Base-by-base conservation (phyloP, 345 rosid species). In the Microthlaspi erraticum region DNA sequence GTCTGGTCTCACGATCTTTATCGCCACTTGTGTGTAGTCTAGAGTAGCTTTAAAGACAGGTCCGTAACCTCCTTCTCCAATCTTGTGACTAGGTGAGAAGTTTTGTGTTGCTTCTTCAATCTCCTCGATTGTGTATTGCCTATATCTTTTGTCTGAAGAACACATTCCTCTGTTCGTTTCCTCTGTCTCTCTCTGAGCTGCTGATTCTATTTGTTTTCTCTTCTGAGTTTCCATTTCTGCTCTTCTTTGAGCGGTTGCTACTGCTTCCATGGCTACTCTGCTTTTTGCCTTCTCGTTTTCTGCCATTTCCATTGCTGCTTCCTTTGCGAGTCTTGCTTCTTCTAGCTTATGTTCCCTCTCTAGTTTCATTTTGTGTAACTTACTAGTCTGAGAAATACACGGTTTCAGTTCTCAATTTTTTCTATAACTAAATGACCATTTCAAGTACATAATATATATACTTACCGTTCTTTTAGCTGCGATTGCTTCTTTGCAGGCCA, bases 111-210 rank as follows among this genome's bases (percentile, higher is more conserved):
- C 85, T 12, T 32, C 68, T 69, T 81, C 85, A 37, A 83, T 83
- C 80, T 83, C 87, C 62, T 79, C 81, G 6, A 79, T 74, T 5
- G 80, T 43, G 80, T 83, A 83, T 71, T 76, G 78, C 38, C 80
- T 59, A 42, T 74, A 79, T 44, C 74, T 71, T 50, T 48, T 41
- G 38, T 74, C 17, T 7, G 39, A 29, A 8, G n/a, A 33, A 4
- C 23, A n/a, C 33, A 8, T 26, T 5, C 5, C n/a, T 31, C 7
- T 13, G 37, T 42, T 52, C 26, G 19, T 39, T 23, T 66, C 43
- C 2, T 65, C 53, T 20, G 33, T 5, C 29, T 56, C 49, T 44
- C 26, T n/a, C 1, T 33, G 16, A 45, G 46, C 23, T 46, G 56
- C 18, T 18, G 18, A 50, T 64, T 79, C 74, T 6, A 59, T 60